Conservation (phyloP, 2,329 filamentous ascomycete genomes). For the Colletotrichum liaoningense region DNA sequence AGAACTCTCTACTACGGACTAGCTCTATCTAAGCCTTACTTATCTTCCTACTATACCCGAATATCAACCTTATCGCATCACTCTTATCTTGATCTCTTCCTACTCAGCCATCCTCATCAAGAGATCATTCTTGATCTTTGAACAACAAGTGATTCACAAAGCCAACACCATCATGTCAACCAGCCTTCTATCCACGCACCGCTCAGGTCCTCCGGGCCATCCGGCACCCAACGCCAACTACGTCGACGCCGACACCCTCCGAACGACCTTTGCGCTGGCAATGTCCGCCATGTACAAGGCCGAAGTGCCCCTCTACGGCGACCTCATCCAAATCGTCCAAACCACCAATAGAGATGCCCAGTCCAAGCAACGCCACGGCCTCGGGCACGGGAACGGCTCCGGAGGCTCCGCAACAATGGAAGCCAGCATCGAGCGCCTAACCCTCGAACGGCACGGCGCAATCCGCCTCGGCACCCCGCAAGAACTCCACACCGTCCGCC, state of each 20-base stretch:
- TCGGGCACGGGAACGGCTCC: background rate
- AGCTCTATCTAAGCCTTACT: background rate
- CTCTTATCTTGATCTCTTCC: background rate
- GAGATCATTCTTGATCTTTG: background rate
- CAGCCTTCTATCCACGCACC: background rate
- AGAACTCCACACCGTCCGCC: conserved; percentile 55
- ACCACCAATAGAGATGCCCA: conserved; percentile 39
- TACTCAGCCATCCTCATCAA: background rate
- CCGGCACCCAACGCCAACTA: background rate
- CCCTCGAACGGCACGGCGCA: conserved; percentile 55
- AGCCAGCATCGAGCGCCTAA: conserved; percentile 2
- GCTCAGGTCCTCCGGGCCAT: background rate
- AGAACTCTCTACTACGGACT: background rate
- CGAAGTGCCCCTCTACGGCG: conserved; percentile 49
- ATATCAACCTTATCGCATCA: background rate
- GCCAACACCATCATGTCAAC: background rate
- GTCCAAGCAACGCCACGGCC: background rate
- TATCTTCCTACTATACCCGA: background rate
- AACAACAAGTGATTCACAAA: background rate
- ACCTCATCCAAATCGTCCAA: conserved; percentile 45
- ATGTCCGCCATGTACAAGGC: conserved; percentile 49
- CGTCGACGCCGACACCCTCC: conserved; percentile 38
- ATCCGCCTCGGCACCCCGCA: conserved; percentile 58
- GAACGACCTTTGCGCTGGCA: conserved; percentile 43
- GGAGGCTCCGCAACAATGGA: background rate